Percentiles rank a stretch among this genome's conserved stretches.
Conservation (phyloP, 352 stramenopile species). For the Phytophthora ramorum region DNA sequence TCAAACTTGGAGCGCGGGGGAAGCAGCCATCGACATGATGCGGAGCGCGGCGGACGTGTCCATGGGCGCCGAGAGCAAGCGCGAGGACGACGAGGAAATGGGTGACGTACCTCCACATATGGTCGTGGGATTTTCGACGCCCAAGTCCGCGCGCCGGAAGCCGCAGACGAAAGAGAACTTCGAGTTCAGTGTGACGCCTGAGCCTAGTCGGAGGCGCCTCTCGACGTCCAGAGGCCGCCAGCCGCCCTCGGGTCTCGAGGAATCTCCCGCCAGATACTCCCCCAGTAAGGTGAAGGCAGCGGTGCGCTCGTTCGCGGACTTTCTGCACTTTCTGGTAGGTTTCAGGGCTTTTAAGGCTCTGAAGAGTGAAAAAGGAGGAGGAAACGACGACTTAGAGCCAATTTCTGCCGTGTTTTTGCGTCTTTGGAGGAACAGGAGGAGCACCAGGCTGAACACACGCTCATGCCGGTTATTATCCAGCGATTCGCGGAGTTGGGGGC, state of each 20-base stretch:
- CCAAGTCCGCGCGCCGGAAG: constrained; percentile 32
- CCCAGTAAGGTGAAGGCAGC: constrained; percentile 75
- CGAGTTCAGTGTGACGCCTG: constrained; percentile 68
- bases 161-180: constrained; percentile 40
- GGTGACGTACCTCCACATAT: constrained; percentile 15
- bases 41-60: constrained; percentile 32
- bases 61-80: constrained; percentile 38
- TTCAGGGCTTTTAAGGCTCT: neutral
- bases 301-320: constrained; percentile 86
- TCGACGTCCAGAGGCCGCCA: constrained; percentile 40
- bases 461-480: constrained; percentile 85
- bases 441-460: constrained; percentile 67
- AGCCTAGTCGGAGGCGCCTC: constrained; percentile 36
- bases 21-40: constrained; percentile 25
- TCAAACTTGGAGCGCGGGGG: constrained; percentile 11
- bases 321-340: constrained; percentile 84
- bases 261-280: constrained; percentile 74
- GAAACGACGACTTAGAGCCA: constrained; percentile 44
- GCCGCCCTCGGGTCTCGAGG: constrained; percentile 37
- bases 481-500: constrained; percentile 77
- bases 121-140: constrained; percentile 28
- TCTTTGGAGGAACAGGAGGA: constrained; percentile 81
- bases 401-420: constrained; percentile 34
- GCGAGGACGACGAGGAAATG: constrained; percentile 27
- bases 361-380: neutral